A percentile compares a stretch with the other conserved stretches of the same genome.
These are phyloP conservation scores for Solanum sitiens DNA, from an alignment of 257 asterid genomes.

Conservation along the genomic window DNA sequence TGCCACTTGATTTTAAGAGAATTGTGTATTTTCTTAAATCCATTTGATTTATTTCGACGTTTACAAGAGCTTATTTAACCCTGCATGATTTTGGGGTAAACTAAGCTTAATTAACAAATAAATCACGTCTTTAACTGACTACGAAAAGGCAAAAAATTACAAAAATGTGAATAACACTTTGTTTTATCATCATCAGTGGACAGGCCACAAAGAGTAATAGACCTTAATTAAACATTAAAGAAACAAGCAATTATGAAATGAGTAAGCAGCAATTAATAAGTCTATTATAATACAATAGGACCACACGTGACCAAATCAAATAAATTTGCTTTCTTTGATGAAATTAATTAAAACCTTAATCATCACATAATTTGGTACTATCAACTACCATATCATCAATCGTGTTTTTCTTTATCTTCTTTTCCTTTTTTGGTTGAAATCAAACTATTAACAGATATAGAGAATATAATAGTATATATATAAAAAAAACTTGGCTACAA, in stretches of 20 bases:
- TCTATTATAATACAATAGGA: background rate
- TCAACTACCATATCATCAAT: background rate
- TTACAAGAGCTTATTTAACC: background rate
- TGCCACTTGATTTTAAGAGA: background rate
- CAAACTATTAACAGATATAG: background rate
- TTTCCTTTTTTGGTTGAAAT: background rate
- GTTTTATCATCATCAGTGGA: background rate
- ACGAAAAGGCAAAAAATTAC: background rate
- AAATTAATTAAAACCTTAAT: background rate
- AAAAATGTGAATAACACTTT: background rate
- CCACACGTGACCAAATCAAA: background rate
- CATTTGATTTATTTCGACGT: background rate
- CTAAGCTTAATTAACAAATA: background rate
- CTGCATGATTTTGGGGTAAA: background rate
- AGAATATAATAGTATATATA: background rate
- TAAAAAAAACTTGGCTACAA: background rate
- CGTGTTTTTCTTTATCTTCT: background rate
- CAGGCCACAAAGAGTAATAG: background rate
- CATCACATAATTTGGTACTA: background rate
- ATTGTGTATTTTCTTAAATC: background rate
- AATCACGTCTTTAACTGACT: background rate
- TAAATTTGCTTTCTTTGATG: background rate
- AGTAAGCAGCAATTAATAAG: background rate
- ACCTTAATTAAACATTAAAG: too few relatives aligned
- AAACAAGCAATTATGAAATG: background rate